phyloP scores from a whole-genome alignment of 768 basidiomycete genomes.

The Leccinum rimulosum region DNA sequence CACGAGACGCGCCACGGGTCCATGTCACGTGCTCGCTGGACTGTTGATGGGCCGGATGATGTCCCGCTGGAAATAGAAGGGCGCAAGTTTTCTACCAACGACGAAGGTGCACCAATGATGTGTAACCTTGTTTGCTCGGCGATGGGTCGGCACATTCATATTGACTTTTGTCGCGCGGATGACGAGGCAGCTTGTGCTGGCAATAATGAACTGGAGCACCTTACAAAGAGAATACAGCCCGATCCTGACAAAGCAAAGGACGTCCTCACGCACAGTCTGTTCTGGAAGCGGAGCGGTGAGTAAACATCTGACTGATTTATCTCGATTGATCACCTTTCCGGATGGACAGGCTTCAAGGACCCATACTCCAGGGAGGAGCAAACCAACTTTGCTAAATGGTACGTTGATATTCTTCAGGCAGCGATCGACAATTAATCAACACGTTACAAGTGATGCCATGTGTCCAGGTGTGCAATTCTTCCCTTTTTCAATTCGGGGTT shows the following conservation, averaged over 20 bases:
- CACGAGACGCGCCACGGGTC: conserved; percentile 65
- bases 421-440: neutral
- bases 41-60: conserved; percentile 51
- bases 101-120: conserved; percentile 63
- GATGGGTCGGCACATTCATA: conserved; percentile 55
- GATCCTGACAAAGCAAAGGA: conserved; percentile 50
- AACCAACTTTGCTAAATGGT: conserved; percentile 53
- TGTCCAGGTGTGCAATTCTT: conserved; percentile 40
- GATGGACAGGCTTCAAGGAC: conserved; percentile 53
- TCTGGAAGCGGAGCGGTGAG: conserved; percentile 59
- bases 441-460: conserved; percentile 43
- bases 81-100: conserved; percentile 49
- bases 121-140: conserved; percentile 55
- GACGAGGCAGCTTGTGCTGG: conserved; percentile 35
- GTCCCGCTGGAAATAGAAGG: conserved; percentile 52
- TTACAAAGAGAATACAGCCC: conserved; percentile 42
- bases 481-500: neutral
- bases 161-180: conserved; percentile 52
- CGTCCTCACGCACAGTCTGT: conserved; percentile 49
- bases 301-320: neutral
- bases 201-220: conserved; percentile 46
- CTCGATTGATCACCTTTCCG: neutral
- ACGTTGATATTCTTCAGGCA: conserved; percentile 5
- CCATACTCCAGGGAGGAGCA: conserved; percentile 62
- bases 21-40: conserved; percentile 59